phyloP scores from a whole-genome alignment of 805 yeast genomes.

The Suhomyces sp. region DNA sequence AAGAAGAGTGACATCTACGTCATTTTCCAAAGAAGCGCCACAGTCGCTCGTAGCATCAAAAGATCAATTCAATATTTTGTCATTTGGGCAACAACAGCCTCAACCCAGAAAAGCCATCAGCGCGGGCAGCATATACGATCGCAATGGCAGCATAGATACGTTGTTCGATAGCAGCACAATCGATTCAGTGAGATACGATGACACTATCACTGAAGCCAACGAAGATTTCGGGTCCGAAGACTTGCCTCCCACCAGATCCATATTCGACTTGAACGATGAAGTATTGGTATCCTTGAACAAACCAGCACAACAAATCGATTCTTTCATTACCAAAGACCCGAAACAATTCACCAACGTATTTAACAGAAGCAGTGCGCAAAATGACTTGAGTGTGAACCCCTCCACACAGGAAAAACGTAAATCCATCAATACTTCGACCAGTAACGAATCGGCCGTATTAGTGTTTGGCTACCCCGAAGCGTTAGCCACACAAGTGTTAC shows the following conservation, averaged over 20 bases:
- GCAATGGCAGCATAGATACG: conserved; percentile 14
- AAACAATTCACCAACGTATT: conserved; percentile 45
- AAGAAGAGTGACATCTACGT: conserved; percentile 4
- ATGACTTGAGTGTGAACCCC: neutral
- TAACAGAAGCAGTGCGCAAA: conserved; percentile 19
- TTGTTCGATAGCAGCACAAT: conserved; percentile 19
- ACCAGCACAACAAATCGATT: conserved; percentile 34
- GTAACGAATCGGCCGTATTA: conserved; percentile 62
- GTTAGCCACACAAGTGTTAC: conserved; percentile 61
- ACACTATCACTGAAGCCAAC: conserved; percentile 27
- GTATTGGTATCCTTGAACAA: conserved; percentile 35
- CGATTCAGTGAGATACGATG: conserved; percentile 23
- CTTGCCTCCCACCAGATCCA: conserved; percentile 49
- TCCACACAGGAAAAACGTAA: conserved; percentile 10
- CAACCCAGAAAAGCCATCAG: conserved; percentile 20
- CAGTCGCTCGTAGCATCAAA: conserved; percentile 7
- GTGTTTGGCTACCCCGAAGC: conserved; percentile 89
- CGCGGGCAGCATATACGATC: neutral
- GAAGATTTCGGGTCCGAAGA: conserved; percentile 37
- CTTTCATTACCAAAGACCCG: conserved; percentile 47
- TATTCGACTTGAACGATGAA: conserved; percentile 48
- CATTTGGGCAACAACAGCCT: conserved; percentile 31
- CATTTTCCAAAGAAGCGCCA: conserved; percentile 4
- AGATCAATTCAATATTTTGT: conserved; percentile 31
- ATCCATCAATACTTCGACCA: conserved; percentile 21